Percentiles rank a stretch among this genome's conserved stretches.
These are phyloP conservation scores for Ophiostoma montium DNA, from an alignment of 2,329 filamentous ascomycete genomes.

Conservation along the genomic window DNA sequence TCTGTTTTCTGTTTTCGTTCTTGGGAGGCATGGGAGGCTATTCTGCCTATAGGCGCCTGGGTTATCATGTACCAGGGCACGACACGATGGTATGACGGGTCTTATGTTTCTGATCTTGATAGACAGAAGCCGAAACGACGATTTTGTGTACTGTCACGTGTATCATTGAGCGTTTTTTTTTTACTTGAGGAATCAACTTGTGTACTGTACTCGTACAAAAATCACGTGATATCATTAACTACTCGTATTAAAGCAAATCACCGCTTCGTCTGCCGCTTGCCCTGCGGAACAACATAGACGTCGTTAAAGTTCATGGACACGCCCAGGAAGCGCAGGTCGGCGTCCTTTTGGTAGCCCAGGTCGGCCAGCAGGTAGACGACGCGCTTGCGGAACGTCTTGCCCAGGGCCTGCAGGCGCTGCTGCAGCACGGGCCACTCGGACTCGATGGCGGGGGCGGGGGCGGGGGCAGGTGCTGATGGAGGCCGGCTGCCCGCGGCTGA, in stretches of 20 bases:
- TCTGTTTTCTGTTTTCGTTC: neutral
- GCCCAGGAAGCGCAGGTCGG: slow-evolving; percentile 88
- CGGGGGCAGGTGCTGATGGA: slow-evolving; percentile 31
- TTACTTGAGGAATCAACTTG: too few relatives aligned
- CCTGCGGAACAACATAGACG: slow-evolving; percentile 50
- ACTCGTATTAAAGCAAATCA: neutral
- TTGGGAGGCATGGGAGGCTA: too few relatives aligned
- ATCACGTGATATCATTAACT: neutral
- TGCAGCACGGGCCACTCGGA: slow-evolving; percentile 61
- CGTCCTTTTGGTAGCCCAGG: slow-evolving; percentile 80
- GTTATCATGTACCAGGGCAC: too few relatives aligned
- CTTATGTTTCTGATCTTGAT: slow-evolving; percentile 2
- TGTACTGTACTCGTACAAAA: neutral
- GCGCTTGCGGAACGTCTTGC: slow-evolving; percentile 59
- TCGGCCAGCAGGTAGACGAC: slow-evolving; percentile 79
- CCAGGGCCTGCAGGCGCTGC: slow-evolving; percentile 56
- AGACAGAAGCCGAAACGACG: neutral
- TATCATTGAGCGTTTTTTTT: neutral
- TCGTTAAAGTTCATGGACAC: slow-evolving; percentile 99
- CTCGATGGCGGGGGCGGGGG: slow-evolving; percentile 44
- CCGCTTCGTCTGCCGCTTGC: slow-evolving; percentile 9
- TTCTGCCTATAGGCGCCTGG: too few relatives aligned
- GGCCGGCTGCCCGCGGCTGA: slow-evolving; percentile 28
- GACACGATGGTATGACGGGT: slow-evolving; percentile 6
- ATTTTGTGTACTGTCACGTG: too few relatives aligned